Evolutionary conservation across 2,329 filamentous ascomycete genomes (phyloP), one percentile per base, ranked within the genome.

Genomic region (Fusarium nisikadoi): DNA sequence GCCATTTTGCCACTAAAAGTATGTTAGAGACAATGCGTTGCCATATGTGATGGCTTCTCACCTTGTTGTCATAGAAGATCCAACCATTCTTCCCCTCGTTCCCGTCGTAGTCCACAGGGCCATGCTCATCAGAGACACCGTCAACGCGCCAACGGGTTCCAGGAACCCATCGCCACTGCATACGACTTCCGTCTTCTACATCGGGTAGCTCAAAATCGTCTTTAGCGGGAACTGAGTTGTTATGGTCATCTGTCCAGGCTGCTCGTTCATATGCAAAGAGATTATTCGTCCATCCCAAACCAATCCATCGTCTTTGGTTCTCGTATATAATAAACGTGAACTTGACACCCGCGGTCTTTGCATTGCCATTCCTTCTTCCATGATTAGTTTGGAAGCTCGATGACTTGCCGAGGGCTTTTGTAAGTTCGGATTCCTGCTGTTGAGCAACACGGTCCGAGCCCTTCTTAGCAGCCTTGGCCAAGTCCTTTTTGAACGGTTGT

Each of bases 31-130:
- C 6, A 4, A 4, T 29, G 2, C 1, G 3, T 12, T 4, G 5
- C 2, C 27, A 31, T 17, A 4, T 2, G 8, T 0, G 6, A 17
- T 4, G 10, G 8, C 29, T 9, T 31, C 84, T 68, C 83, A 94
- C 94, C 90, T 97, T 98, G 80, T 95, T 98, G 78, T 99, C 96
- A 79, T 98, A 99, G 81, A 96, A 99, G 41, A 97, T 94, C 96
- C 96, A 99, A 3, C 95, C 96, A 74, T 91, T 89, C 77, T 83
- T 90, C 7, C 89, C 92, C 29, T 91, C 87, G 2, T 88, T 85
- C 5, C 85, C 85, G 60, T 90, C 89, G 71, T 88, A 88, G 66
- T 86, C 88, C 8, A 83, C 75, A 0, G 79, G 66, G 3, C 70
- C 80, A 20, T 81, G 73, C 23, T 85, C 83, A 81, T 90, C 89